phyloP scores from a whole-genome alignment of 164 flowering plant genomes.

The Vitis amurensis region DNA sequence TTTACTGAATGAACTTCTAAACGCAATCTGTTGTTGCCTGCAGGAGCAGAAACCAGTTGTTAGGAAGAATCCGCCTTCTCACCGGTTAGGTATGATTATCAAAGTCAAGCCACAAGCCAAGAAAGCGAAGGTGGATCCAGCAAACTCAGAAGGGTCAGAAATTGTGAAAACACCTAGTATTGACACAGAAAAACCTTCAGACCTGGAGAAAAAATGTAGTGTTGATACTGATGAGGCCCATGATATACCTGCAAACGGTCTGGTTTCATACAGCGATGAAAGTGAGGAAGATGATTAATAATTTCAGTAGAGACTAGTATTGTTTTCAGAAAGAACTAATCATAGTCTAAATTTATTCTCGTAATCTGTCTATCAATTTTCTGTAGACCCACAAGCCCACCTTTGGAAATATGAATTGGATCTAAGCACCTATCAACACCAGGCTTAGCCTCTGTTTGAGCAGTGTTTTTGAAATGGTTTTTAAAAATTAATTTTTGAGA shows the following conservation, averaged over 20 bases:
- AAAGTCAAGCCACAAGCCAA: slow-evolving; percentile 81
- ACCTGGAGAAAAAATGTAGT: slow-evolving; percentile 12
- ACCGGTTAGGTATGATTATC: slow-evolving; percentile 53
- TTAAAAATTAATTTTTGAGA: no score
- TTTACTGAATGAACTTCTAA: neutral
- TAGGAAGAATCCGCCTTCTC: slow-evolving; percentile 56
- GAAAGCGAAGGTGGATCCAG: slow-evolving; percentile 59
- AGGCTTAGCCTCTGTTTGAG: no score
- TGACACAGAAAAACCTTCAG: slow-evolving; percentile 9
- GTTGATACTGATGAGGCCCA: slow-evolving; percentile 17
- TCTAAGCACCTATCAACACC: no score
- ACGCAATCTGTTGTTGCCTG: slow-evolving; percentile 5
- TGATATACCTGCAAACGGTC: slow-evolving; percentile 26
- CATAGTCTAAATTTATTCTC: no score
- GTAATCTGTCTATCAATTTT: no score
- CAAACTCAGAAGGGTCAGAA: slow-evolving; percentile 23
- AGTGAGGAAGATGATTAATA: slow-evolving; percentile 64
- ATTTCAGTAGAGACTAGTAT: no score
- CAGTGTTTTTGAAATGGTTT: no score
- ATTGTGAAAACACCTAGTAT: neutral
- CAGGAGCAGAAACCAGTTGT: slow-evolving; percentile 50
- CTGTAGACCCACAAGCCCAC: no score
- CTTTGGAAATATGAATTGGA: no score
- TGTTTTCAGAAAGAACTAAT: neutral
- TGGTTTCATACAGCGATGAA: slow-evolving; percentile 88